Evolutionary conservation across 148 eudicot genomes (phyloP), one percentile per base, ranked within the genome.

Genomic region (Rhododendron griersonianum): DNA sequence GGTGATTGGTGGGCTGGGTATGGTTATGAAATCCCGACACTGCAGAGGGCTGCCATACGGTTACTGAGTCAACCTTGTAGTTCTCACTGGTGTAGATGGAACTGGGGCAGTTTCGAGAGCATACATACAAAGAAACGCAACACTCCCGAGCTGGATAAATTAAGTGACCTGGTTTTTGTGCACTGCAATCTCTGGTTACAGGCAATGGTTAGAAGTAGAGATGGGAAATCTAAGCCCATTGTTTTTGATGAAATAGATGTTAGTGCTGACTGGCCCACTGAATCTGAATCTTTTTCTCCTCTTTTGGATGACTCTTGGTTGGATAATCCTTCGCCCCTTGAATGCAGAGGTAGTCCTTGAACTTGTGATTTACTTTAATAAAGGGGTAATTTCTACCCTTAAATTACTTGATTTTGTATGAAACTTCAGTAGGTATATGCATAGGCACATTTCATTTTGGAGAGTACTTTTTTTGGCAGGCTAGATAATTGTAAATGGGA

Each of bases 21-120:
- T 84, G 92, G 92, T 48, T 90, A 88, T 85, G 92, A 88, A 87
- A 83, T 87, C 77, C 90, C 90, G 2, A 87, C 89, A 67, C 78
- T 90, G 45, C 92, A 90, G 85, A 88, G 87, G 81, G 80, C 71
- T 80, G 90, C 92, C 15, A 87, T 89, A 21, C 75, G 90, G 55
- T 88, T 90, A 71, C 74, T 90, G 57, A 84, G 84, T 77, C 92
- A 90, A 85, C 89, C 89, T 48, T 88, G 92, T 85, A 89, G 90
- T 84, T 89, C 89, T 55, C 90, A 90, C 83, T 88, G 92, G 92
- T 90, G 92, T 88, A 88, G 85, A 81, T 90, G 92, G 92, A 90
- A 88, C 83, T 61, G 85, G 90, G 88, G 81, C 79, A 85, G 88
- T 30, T 90, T 90, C 59, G 90, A 88, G 81, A 84, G 76, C 73